Evolutionary conservation across 2,329 filamentous ascomycete genomes (phyloP), one percentile per base, ranked within the genome.

Genomic region (Xylaria sp.): DNA sequence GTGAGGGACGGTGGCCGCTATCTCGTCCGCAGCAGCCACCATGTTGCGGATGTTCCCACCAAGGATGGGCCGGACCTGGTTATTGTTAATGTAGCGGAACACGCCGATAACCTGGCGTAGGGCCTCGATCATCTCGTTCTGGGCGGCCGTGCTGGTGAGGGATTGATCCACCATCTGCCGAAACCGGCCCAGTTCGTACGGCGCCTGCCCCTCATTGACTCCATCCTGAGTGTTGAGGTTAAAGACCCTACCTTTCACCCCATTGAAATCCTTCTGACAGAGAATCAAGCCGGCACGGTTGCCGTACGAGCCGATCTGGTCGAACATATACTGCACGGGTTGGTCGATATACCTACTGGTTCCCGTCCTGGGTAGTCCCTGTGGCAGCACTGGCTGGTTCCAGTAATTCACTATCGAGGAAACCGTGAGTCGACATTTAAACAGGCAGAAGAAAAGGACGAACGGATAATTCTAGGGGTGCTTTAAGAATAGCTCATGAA

Each of bases 111-210:
- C n/a, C 44, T 48, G 44, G 44, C 44, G 44, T 48, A 48, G 12
- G 18, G 44, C 44, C 44, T 48, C 44, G 44, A 48, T n/a, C 44
- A 48, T n/a, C 44, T 48, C 44, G 44, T 48, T 18, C n/a, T 48
- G 44, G 9, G 12, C 44, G 44, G 18, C 9, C 13, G 44, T n/a
- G 7, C 5, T 48, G 44, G 44, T 48, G 18, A 48, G 44, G 23
- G 44, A 48, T 23, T 18, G 12, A 18, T 48, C 44, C 18, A 48
- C 7, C 9, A 6, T 2, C 13, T n/a, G 5, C 7, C 23, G 15
- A 48, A 48, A 48, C 44, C 18, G n/a, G n/a, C n/a, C n/a, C n/a
- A n/a, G n/a, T n/a, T n/a, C n/a, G n/a, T n/a, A n/a, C n/a, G n/a
- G 44, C 15, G 15, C 7, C 13, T 18, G n/a, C n/a, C 44, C n/a